Evolutionary conservation across 192 early-diverging fungal genomes (phyloP), one percentile per base, ranked within the genome.

Genomic region (Neocallimastix lanati): DNA sequence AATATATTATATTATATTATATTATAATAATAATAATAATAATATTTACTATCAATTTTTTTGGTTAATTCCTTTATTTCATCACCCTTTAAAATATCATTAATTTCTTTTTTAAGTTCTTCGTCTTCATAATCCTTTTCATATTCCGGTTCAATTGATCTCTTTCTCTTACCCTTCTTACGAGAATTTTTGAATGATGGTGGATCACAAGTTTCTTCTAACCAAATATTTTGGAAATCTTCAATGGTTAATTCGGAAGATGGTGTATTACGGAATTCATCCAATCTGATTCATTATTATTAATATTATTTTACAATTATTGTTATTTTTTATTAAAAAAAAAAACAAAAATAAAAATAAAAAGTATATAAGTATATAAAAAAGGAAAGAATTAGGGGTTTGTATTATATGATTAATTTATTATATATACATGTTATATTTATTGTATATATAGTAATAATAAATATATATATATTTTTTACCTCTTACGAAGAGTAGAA

Each of bases 211-310:
- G 87, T 82, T 78, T 91, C 90, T 80, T 94, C 94, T n/a, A 97
- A 88, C 93, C 93, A 94, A 30, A 95, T 81, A 38, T 85, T 86
- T 79, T 92, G 87, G 82, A 98, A 98, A 79, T 96, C 92, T 13
- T 87, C 82, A 1, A 96, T 93, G 4, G 91, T 86, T 15, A 98
- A 85, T 35, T 90, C 81, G 4, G 90, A 89, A 2, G 93, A 93
- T 28, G 93, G 93, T 6, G 95, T 96, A 11, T 85, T 76, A 36
- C 89, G 86, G 76, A 98, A 95, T 82, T 98, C 97, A 13, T 89
- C 86, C 67, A 97, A 83, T 76, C 91, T 91, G 14, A 14, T 38
- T 7, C 12, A 35, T 35, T 35, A n/a, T n/a, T n/a, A n/a, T n/a
- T n/a, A n/a, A n/a, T n/a, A n/a, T n/a, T n/a, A n/a, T n/a, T n/a